Evolutionary conservation across 495 filamentous ascomycete species (phyloP).

Genomic region (Xylaria telfairii): DNA sequence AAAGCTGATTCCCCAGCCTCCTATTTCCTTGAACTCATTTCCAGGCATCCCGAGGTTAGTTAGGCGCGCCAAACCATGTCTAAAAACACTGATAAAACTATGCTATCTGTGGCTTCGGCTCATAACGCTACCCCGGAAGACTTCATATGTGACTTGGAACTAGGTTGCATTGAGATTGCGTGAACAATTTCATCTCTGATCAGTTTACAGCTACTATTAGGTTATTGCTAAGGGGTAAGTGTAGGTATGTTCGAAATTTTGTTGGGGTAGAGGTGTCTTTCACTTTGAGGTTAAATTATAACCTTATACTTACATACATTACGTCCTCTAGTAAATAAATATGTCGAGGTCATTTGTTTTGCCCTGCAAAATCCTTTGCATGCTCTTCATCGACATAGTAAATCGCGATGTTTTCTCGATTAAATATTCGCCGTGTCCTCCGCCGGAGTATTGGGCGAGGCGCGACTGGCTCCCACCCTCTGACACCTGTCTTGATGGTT

Average conservation of each 20-base stretch:
- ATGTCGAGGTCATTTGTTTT: neutral
- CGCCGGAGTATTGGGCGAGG: neutral
- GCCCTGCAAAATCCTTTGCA: neutral
- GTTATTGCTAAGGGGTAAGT: neutral
- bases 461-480: neutral
- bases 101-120: neutral
- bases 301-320: no score
- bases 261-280: neutral
- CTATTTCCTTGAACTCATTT: neutral
- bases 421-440: neutral
- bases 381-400: neutral
- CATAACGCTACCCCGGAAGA: neutral
- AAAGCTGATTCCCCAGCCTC: neutral
- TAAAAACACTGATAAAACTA: neutral
- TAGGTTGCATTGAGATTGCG: neutral
- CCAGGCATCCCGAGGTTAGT: neutral
- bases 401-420: conserved; percentile 1
- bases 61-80: neutral
- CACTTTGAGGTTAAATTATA: no score
- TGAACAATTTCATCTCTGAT: neutral
- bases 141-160: neutral
- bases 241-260: neutral
- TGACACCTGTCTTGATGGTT: neutral
- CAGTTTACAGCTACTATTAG: neutral
- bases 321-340: neutral